These are phyloP conservation scores for Colletotrichum neosansevieriae DNA, from an alignment of 2,329 filamentous ascomycete species.

Conservation along the genomic window DNA sequence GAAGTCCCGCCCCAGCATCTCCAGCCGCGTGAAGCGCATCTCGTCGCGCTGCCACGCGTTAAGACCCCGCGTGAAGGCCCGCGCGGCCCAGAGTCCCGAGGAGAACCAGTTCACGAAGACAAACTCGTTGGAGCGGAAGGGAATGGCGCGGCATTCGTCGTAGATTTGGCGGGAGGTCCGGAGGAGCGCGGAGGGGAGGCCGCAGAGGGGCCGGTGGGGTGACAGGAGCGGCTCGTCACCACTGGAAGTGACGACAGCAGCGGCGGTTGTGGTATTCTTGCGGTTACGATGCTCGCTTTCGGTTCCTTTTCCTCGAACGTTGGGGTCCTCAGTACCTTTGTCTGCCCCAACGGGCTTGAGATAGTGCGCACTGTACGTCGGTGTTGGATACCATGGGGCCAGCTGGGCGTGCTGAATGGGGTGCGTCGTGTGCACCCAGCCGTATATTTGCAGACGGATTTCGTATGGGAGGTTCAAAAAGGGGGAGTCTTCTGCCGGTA, in stretches of 20 bases:
- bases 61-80: slow-evolving; percentile 51
- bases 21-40: slow-evolving; percentile 56
- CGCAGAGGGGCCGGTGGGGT: slow-evolving; percentile 52
- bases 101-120: slow-evolving; percentile 60
- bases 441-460: slow-evolving; percentile 61
- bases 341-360: slow-evolving; percentile 42
- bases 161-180: slow-evolving; percentile 55
- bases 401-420: slow-evolving; percentile 54
- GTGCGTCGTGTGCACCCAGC: slow-evolving; percentile 53
- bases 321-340: slow-evolving; percentile 1
- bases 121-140: slow-evolving; percentile 59
- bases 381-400: slow-evolving; percentile 55
- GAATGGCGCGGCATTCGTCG: slow-evolving; percentile 54
- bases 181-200: slow-evolving; percentile 57
- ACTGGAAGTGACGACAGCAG: not conserved
- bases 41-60: slow-evolving; percentile 56
- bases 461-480: slow-evolving; percentile 57
- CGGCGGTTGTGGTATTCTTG: not conserved
- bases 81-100: slow-evolving; percentile 57
- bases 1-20: slow-evolving; percentile 55
- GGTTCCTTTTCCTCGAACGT: slow-evolving; percentile 3
- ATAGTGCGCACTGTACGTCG: slow-evolving; percentile 49
- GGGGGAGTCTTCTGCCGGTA: slow-evolving; percentile 22
- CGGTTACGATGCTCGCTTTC: not conserved
- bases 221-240: slow-evolving; percentile 45